Conservation (phyloP, 805 yeast species). For the Yarrowia porcina region DNA sequence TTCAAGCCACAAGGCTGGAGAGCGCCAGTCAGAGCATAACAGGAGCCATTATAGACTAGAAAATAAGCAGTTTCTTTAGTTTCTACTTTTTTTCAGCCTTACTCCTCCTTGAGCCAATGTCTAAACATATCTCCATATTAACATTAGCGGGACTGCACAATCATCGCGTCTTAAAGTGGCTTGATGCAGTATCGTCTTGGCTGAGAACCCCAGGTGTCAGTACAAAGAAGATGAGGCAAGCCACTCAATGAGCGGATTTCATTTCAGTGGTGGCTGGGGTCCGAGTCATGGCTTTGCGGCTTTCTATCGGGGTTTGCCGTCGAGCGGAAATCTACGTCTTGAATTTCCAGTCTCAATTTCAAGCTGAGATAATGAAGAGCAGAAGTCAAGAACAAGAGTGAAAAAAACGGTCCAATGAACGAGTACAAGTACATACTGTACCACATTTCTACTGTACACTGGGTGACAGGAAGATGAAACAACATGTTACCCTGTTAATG, state of each 20-base stretch:
- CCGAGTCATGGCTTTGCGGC: not conserved
- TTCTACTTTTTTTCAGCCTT: not conserved
- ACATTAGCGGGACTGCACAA: not conserved
- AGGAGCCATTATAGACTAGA: not conserved
- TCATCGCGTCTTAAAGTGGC: not conserved
- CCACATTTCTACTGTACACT: no score
- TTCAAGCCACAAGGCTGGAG: not conserved
- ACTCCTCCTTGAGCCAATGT: not conserved
- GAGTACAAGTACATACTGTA: no score
- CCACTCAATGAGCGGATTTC: not conserved
- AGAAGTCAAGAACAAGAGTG: no score
- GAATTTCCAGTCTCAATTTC: no score
- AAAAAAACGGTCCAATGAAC: no score
- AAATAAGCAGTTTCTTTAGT: not conserved
- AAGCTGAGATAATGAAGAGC: no score
- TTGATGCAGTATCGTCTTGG: conserved; percentile 7
- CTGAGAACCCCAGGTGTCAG: not conserved
- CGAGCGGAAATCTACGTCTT: no score
- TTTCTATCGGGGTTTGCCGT: not conserved
- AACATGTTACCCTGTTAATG: no score
- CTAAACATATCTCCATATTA: not conserved
- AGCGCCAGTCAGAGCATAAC: no score
- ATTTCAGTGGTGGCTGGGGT: not conserved
- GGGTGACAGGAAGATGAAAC: no score
- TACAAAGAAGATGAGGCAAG: not conserved